Percentiles rank a stretch among this genome's conserved stretches.
Conservation (phyloP, 2,329 filamentous ascomycete genomes). For the Arthrinium puccinioides region DNA sequence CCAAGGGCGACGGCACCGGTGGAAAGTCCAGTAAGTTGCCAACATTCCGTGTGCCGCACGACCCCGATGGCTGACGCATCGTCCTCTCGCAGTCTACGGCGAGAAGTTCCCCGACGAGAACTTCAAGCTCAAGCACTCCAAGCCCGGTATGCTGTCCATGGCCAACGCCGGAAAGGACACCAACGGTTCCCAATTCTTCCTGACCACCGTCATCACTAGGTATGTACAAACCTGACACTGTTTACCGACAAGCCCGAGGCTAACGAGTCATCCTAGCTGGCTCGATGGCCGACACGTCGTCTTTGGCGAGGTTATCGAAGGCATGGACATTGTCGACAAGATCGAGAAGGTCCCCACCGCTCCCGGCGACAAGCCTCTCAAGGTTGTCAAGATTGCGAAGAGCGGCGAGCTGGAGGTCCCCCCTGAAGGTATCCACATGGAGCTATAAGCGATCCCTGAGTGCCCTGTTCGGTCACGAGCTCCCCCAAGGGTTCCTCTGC, state of each 20-base stretch:
- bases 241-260: background rate
- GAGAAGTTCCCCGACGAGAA: conserved; percentile 95
- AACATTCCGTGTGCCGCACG: background rate
- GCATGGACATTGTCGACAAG: conserved; percentile 71
- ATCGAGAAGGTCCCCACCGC: conserved; percentile 66
- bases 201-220: conserved; percentile 75
- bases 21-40: conserved; percentile 77
- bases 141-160: conserved; percentile 82
- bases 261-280: conserved; percentile 45
- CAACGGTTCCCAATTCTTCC: conserved; percentile 88
- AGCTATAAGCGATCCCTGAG: conserved; percentile 58
- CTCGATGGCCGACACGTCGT: conserved; percentile 80
- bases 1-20: conserved; percentile 82
- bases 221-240: conserved; percentile 32
- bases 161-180: conserved; percentile 86
- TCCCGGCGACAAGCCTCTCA: conserved; percentile 59
- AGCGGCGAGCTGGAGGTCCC: conserved; percentile 78
- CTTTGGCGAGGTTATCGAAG: conserved; percentile 83
- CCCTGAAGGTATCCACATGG: conserved; percentile 87
- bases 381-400: conserved; percentile 70
- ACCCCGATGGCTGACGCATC: background rate
- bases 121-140: conserved; percentile 68
- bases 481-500: background rate
- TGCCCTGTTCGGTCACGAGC: conserved; percentile 11
- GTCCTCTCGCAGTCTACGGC: conserved; percentile 57